Evolutionary conservation across 768 basidiomycete species (phyloP).

Genomic region (Suillus subalutaceus): DNA sequence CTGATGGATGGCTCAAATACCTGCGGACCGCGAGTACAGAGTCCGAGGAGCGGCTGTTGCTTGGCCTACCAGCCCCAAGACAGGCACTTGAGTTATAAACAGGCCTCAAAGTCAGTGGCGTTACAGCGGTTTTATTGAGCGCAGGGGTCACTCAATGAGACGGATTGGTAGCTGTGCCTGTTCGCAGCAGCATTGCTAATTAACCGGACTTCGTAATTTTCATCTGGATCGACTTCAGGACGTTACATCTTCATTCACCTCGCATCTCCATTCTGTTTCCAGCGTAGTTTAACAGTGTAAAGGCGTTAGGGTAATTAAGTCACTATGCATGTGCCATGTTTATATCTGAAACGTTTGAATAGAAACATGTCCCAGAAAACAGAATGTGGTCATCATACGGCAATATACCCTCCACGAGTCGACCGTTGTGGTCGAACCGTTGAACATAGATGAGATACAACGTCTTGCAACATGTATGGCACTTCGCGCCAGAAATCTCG

Average conservation of each 20-base stretch:
- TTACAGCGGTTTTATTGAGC: neutral
- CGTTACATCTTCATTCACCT: neutral
- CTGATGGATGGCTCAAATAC: neutral
- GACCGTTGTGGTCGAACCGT: slow-evolving; percentile 68
- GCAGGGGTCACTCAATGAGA: neutral
- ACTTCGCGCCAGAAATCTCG: slow-evolving; percentile 92
- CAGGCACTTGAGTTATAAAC: neutral
- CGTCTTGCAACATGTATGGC: slow-evolving; percentile 81
- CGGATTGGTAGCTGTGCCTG: too few relatives aligned
- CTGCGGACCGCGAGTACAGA: neutral
- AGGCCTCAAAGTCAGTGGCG: neutral
- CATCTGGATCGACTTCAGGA: neutral
- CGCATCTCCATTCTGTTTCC: slow-evolving; percentile 2
- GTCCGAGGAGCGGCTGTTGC: neutral
- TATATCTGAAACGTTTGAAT: neutral
- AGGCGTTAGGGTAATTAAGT: neutral
- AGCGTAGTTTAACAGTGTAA: neutral
- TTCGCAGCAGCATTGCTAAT: neutral
- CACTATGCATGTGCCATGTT: neutral
- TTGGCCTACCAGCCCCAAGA: neutral
- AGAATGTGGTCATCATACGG: slow-evolving; percentile 50
- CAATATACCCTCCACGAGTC: slow-evolving; percentile 73
- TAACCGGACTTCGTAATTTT: neutral
- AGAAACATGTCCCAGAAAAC: neutral
- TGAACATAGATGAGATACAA: slow-evolving; percentile 76